phyloP scores from a whole-genome alignment of 495 filamentous ascomycete genomes.

The Aspergillus kassunensis region DNA sequence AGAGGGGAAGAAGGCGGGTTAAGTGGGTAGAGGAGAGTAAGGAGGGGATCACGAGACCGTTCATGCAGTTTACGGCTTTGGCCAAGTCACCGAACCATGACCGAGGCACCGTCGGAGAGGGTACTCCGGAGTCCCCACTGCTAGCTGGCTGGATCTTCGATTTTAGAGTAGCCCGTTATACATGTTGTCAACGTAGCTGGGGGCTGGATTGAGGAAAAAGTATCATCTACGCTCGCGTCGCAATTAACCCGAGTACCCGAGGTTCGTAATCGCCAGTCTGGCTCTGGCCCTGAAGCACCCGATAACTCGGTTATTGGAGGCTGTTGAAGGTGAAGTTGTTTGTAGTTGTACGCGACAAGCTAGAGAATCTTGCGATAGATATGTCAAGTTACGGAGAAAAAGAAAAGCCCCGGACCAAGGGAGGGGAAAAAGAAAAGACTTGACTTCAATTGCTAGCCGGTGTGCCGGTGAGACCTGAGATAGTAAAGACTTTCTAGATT shows the following conservation, averaged over 20 bases:
- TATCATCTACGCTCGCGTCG: neutral
- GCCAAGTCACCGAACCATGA: neutral
- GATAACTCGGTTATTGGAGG: constrained; percentile 13
- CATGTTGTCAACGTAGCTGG: no score
- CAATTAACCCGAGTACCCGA: constrained; percentile 24
- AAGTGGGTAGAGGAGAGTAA: neutral
- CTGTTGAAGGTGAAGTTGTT: neutral
- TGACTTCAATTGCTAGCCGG: constrained; percentile 11
- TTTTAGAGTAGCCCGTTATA: no score
- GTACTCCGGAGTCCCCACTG: neutral
- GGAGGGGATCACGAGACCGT: constrained; percentile 3
- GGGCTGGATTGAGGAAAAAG: no score
- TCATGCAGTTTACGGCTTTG: no score
- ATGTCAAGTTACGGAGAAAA: no score
- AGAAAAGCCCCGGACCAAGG: constrained; percentile 8
- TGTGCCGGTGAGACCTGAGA: constrained; percentile 26
- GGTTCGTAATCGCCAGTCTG: constrained; percentile 5
- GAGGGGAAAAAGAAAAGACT: constrained; percentile 10
- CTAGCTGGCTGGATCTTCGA: neutral
- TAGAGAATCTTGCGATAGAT: no score
- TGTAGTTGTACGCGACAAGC: no score
- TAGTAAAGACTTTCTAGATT: neutral
- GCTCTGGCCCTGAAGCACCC: constrained; percentile 17
- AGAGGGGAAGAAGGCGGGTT: neutral
- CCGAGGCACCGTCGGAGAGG: constrained; percentile 3